Base-by-base conservation (phyloP, 805 yeast species). In the Wickerhamomyces tratensis region DNA sequence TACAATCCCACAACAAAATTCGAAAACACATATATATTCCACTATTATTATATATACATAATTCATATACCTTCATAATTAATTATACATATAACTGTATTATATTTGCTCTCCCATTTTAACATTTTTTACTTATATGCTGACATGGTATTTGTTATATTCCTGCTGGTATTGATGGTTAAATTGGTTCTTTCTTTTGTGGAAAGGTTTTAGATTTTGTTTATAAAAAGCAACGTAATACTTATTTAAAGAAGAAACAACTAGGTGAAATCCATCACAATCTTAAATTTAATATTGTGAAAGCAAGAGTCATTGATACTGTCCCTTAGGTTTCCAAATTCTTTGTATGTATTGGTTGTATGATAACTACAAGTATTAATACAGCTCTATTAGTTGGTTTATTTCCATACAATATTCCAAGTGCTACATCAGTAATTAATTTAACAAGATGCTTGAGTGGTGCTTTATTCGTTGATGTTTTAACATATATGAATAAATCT, bases 361-460 rank as follows among this genome's bases (percentile, higher is more conserved):
- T 79, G 49, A 71, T 74, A 43, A 71, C 77, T 36, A 53, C 82
- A 36, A 68, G 80, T n/a, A 67, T 73, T 31, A 66, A 77, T 3
- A 71, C 79, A 0, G 82, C 91, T 0, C 59, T 86, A 36, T 57
- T 84, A 39, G 83, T 86, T 12, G 95, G 86, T 54, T 56, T 86
- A 45, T 77, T 70, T 47, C 94, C 95, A 0, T 59, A 67, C 3
- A 70, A 72, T 39, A 71, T 86, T 1, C 83, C 91, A 1, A 72
- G 31, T 62, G 82, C 89, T 6, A 72, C 86, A 1, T 82, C 93
- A 8, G 69, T 82, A 39, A 68, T 82, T 47, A 88, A 88, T 54
- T 62, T 87, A 29, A 68, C 78, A 25, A 66, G 96, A 50, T 88
- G 96, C 55, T 65, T 75, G n/a, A 52, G 77, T 39, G 80, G 82